Percentiles rank a stretch among this genome's conserved stretches.
Evolutionary conservation across 345 rosid genomes (phyloP).

Genomic region (Raphanus sativus): DNA sequence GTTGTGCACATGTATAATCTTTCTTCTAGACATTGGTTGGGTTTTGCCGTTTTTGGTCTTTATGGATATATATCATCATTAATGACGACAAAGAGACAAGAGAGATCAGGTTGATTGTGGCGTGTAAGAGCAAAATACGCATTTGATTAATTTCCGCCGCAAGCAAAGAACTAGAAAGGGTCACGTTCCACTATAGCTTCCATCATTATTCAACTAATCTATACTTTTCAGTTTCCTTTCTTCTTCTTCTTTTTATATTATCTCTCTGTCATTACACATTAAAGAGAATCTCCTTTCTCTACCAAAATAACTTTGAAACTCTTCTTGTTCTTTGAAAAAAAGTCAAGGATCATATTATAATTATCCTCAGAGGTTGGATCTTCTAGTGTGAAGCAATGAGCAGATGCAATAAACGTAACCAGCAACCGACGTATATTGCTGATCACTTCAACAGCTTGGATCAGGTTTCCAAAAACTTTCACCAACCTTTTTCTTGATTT

Average conservation of each 20-base stretch:
- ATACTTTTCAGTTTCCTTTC: background rate
- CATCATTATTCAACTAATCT: background rate
- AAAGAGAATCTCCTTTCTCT: background rate
- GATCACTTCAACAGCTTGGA: slow-evolving; percentile 72
- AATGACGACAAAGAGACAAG: background rate
- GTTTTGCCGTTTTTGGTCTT: too few species aligned
- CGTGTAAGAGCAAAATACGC: background rate
- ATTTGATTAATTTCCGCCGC: background rate
- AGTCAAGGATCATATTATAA: slow-evolving; percentile 6
- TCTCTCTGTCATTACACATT: background rate
- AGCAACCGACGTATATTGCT: slow-evolving; percentile 47
- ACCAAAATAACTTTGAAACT: background rate
- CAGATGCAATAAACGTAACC: slow-evolving; percentile 26
- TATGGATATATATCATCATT: background rate
- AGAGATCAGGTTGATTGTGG: background rate
- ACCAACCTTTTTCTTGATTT: slow-evolving; percentile 10
- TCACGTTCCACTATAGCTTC: background rate
- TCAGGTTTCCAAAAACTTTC: slow-evolving; percentile 48
- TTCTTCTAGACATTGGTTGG: too few species aligned
- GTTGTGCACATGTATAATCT: too few species aligned
- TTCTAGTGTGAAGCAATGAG: slow-evolving; percentile 21
- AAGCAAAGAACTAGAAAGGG: background rate
- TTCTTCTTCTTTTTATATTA: background rate
- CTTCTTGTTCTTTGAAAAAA: slow-evolving; percentile 14
- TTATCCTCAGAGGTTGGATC: background rate